Evolutionary conservation across 495 filamentous ascomycete genomes (phyloP).

Genomic region (Tuber melanosporum): DNA sequence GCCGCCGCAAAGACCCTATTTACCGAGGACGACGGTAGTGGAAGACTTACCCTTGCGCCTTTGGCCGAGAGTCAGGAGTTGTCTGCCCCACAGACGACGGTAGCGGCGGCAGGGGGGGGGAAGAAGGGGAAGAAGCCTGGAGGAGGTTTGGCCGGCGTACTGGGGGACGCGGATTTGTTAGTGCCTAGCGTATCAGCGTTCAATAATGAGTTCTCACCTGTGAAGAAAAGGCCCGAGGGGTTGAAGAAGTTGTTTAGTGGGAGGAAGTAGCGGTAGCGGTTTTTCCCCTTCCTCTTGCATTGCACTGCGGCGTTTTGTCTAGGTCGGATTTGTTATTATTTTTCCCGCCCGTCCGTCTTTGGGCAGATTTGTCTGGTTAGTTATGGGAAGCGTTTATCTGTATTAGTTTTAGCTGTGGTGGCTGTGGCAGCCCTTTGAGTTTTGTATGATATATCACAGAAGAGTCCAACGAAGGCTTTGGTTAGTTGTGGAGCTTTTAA

Average conservation of each 20-base stretch:
- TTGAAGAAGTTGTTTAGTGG: constrained; percentile 23
- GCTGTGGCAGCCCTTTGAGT: not conserved
- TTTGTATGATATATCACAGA: not conserved
- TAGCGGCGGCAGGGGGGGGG: not conserved
- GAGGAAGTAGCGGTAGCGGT: constrained; percentile 12
- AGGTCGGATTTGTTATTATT: not conserved
- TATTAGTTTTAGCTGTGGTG: not conserved
- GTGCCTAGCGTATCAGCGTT: constrained; percentile 23
- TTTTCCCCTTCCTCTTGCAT: not conserved
- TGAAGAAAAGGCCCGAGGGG: constrained; percentile 35
- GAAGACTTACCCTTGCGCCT: constrained; percentile 24
- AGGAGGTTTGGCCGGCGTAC: constrained; percentile 14
- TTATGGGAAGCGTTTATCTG: not conserved
- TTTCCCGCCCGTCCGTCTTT: not conserved
- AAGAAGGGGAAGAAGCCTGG: constrained; percentile 5
- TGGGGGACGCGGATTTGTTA: constrained; percentile 41
- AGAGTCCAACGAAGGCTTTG: not conserved
- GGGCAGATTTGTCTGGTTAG: not conserved
- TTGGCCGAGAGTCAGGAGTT: constrained; percentile 14
- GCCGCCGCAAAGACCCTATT: constrained; percentile 57
- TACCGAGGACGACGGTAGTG: constrained; percentile 37
- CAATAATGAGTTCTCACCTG: constrained; percentile 30
- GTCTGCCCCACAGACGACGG: not conserved
- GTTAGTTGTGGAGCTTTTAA: not conserved
- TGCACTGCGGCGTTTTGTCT: not conserved